Base-by-base conservation (phyloP, 2,329 filamentous ascomycete genomes). In the Fusarium protoensiforme region DNA sequence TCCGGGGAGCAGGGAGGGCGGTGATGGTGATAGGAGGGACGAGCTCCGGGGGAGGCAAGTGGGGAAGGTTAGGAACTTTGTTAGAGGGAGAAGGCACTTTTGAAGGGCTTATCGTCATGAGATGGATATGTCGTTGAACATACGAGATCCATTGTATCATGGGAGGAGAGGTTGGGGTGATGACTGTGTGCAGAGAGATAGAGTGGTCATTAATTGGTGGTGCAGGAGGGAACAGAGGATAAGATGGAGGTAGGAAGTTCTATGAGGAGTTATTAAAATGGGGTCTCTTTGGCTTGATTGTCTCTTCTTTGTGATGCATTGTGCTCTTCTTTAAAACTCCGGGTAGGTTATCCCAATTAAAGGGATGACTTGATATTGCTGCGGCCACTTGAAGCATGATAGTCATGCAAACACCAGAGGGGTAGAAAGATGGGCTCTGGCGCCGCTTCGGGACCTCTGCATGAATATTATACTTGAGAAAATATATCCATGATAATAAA, bases 61-160 rank as follows among this genome's bases (percentile, higher is more conserved):
- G 72, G 73, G 36, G 72, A 46, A 63, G 64, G 64, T 8, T 16
- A 27, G 43, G 73, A 75, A 75, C 70, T 75, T 72, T 75, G 73
- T 74, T 62, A 51, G 48, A 35, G 53, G 31, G 24, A 43, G 13
- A 41, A 62, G 70, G 56, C 43, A 72, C 70, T 73, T 73, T 73
- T 68, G 71, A 74, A 22, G 46, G 57, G 41, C n/a, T 39, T 59
- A 46, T 43, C 20, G 27, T 54, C 58, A 73, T 61, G 58, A 43
- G 20, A 60, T 38, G 41, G 7, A 8, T 38, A 46, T 8, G 29
- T 38, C 20, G 36, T 33, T 63, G n/a, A 56, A 63, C 69, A 16
- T 41, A 14, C 38, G 60, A 43, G 51, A 63, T 59, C 31, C 18
- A 43, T 27, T 61, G 63, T 60, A 53, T 63, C 46, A 39, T 16